Conservation (phyloP, 2,329 filamentous ascomycete genomes). For the Metarhizium album region DNA sequence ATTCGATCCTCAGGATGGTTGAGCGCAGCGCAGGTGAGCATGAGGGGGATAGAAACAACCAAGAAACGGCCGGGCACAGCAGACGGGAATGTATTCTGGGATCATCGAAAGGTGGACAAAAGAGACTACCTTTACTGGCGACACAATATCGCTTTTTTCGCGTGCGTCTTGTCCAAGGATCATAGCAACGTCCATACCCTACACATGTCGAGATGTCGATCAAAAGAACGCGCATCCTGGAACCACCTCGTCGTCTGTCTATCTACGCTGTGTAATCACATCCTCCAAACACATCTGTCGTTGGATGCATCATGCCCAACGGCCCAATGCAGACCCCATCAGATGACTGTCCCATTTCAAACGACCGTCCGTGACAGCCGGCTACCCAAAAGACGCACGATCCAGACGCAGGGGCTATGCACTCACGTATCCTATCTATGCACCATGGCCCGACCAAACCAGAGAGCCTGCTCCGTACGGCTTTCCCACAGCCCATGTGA, state of each 20-base stretch:
- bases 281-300: not conserved
- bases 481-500: not conserved
- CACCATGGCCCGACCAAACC: not conserved
- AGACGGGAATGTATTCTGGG: not conserved
- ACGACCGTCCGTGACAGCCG: not conserved
- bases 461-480: too few species aligned
- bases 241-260: not conserved
- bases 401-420: not conserved
- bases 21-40: conserved; percentile 1
- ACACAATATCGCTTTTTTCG: not conserved
- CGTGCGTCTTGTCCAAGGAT: not conserved
- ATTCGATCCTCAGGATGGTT: conserved; percentile 4
- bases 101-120: not conserved
- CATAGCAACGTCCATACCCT: not conserved
- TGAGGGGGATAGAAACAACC: not conserved
- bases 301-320: not conserved
- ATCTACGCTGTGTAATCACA: not conserved
- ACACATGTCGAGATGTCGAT: not conserved
- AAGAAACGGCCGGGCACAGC: not conserved
- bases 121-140: not conserved
- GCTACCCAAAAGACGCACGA: not conserved
- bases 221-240: not conserved
- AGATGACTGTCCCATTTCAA: not conserved
- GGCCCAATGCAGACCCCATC: not conserved
- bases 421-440: not conserved